These are phyloP conservation scores for Chenopodium suecicum DNA, from an alignment of 148 eudicot species.

Conservation along the genomic window DNA sequence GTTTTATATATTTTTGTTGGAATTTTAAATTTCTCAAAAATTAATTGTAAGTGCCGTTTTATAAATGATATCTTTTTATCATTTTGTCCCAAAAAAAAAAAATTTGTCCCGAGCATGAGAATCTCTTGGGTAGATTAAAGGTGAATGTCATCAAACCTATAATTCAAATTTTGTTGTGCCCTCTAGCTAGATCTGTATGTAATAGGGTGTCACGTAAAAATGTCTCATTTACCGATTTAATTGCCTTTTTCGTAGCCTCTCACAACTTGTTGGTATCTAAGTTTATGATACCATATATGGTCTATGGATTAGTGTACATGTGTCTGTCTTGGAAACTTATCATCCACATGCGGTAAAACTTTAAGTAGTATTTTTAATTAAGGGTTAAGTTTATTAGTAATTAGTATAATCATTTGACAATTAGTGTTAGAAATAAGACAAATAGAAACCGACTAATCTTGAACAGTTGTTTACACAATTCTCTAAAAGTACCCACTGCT, in stretches of 20 bases:
- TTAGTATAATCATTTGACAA: background rate
- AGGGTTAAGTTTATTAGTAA: background rate
- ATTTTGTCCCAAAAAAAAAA: too few species aligned
- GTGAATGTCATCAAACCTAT: too few species aligned
- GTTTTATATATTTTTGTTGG: too few species aligned
- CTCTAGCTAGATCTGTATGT: too few species aligned
- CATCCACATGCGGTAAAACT: background rate
- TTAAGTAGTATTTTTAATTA: background rate
- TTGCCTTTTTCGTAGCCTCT: background rate
- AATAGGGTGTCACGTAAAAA: too few species aligned
- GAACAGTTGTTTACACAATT: conserved; percentile 16
- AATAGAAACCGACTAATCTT: conserved; percentile 22
- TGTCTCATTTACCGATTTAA: background rate
- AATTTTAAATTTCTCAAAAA: too few species aligned
- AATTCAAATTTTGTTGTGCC: too few species aligned
- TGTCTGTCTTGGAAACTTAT: background rate
- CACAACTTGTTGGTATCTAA: background rate
- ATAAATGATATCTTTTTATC: too few species aligned
- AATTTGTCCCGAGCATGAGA: too few species aligned
- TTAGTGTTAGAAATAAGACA: conserved; percentile 16
- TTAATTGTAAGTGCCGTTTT: too few species aligned
- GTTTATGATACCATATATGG: too few species aligned
- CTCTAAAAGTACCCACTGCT: conserved; percentile 23
- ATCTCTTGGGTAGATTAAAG: too few species aligned
- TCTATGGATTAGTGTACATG: background rate